Percentiles rank a stretch among this genome's conserved stretches.
phyloP scores from a whole-genome alignment of 179 eudicot genomes.

The Nepenthes alata region DNA sequence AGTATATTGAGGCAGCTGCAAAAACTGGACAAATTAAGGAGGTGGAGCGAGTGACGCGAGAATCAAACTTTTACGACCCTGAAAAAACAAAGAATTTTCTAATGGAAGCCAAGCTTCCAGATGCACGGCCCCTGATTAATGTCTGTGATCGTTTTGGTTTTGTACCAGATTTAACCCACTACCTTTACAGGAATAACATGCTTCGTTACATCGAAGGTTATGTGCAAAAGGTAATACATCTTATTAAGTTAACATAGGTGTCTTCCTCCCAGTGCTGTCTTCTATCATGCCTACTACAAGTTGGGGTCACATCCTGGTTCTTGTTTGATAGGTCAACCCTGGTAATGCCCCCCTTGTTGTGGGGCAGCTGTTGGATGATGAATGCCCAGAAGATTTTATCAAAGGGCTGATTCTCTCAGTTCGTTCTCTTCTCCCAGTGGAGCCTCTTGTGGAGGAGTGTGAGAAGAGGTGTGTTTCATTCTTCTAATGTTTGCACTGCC shows the following conservation, averaged over 20 bases:
- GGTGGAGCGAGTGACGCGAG: conserved; percentile 47
- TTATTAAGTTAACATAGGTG: not conserved
- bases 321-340: conserved; percentile 30
- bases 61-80: conserved; percentile 41
- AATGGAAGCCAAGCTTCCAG: conserved; percentile 50
- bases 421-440: conserved; percentile 46
- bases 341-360: conserved; percentile 44
- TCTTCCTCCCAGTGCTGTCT: not conserved
- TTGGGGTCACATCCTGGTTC: not conserved
- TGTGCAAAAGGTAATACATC: conserved; percentile 31
- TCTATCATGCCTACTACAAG: no score
- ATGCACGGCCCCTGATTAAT: conserved; percentile 44
- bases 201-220: conserved; percentile 48
- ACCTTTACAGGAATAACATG: conserved; percentile 37
- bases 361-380: conserved; percentile 44
- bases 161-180: conserved; percentile 45
- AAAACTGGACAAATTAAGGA: conserved; percentile 48
- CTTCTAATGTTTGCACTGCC: not conserved
- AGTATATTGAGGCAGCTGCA: conserved; percentile 48
- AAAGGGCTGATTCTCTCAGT: conserved; percentile 47
- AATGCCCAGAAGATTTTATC: conserved; percentile 45
- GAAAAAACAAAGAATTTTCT: conserved; percentile 45
- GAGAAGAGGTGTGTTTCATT: conserved; percentile 26
- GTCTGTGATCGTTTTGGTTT: conserved; percentile 47
- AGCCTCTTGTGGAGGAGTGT: conserved; percentile 40